Evolutionary conservation across 306 rosid genomes (phyloP), one percentile per base, ranked within the genome.

Genomic region (Cicer yamashitae): DNA sequence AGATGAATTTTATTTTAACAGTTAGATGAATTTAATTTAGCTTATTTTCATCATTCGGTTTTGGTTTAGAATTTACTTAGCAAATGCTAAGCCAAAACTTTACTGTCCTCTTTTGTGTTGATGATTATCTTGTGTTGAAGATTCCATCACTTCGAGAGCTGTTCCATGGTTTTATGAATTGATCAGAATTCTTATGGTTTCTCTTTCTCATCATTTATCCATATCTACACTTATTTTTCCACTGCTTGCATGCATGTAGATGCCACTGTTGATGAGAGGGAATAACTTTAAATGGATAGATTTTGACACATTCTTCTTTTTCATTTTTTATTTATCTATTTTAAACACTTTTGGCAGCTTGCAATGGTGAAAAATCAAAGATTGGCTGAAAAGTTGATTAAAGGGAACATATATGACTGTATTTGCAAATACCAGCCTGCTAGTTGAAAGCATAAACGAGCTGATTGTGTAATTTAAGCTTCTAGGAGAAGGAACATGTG

Each of bases 351-450:
- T 78, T 76, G 64, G 89, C 96, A 96, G 99, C 98, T 92, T 80
- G 98, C 99, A 15, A 96, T 96, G 99, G 98, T 96, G 85, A 96
- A 96, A 85, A 96, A 96, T 74, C 99, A 88, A 84, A 89, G 99
- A 84, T 79, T 96, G 87, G 99, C 99, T 20, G 97, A 90, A 48
- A 96, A 96, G 77, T 85, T 92, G 89, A 61, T 96, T 44, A 77
- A 87, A 58, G 99, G 99, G 75, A 87, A 89, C 81, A 83, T 96
- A 77, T 92, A 88, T 44, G 88, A 96, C 81, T 92, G 96, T 67
- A 85, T 92, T 10, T 96, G 98, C 92, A 84, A 91, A 81, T 96
- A 88, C 45, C 97, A 96, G 76, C 97, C 98, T 71, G 83, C 86
- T 39, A 78, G 75, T 52, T 46, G 57, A 67, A 45, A 70, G 70